These are phyloP conservation scores for Stygiomarasmius scandens DNA, from an alignment of 1,284 basidiomycete genomes.

Conservation along the genomic window DNA sequence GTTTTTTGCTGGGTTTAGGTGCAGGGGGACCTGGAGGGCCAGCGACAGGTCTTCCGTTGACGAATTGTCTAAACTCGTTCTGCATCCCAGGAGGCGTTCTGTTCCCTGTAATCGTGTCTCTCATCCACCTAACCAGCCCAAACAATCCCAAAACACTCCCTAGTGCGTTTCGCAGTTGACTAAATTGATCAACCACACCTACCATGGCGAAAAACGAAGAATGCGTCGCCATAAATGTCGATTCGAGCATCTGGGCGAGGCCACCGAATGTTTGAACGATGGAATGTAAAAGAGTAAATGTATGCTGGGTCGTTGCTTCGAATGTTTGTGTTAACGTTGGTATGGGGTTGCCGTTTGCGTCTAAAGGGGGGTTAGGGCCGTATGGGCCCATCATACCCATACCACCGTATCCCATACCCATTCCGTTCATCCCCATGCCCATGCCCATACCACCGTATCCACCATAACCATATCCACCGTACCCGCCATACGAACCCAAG, in stretches of 20 bases:
- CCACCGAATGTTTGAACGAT: constrained; percentile 97
- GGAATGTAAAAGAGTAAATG: constrained; percentile 91
- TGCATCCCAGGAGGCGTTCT: constrained; percentile 42
- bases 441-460: constrained; percentile 46
- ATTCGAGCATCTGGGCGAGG: constrained; percentile 97
- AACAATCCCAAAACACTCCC: constrained; percentile 94
- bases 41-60: constrained; percentile 52
- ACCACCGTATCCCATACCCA: constrained; percentile 29
- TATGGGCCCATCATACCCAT: constrained; percentile 47
- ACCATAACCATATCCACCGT: constrained; percentile 31
- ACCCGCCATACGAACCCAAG: constrained; percentile 16
- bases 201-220: constrained; percentile 99
- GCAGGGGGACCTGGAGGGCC: constrained; percentile 48
- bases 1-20: constrained; percentile 72
- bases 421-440: constrained; percentile 37
- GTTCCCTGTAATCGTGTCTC: constrained; percentile 61
- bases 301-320: constrained; percentile 88
- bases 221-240: constrained; percentile 98
- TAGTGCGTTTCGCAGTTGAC: constrained; percentile 87
- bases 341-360: constrained; percentile 47
- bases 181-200: constrained; percentile 95
- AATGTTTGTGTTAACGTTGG: constrained; percentile 86
- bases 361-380: constrained; percentile 44
- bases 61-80: constrained; percentile 70
- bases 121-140: constrained; percentile 85